Evolutionary conservation across 495 filamentous ascomycete species (phyloP), one percentile per base, ranked within the genome.

Genomic region (Darksidea phi): DNA sequence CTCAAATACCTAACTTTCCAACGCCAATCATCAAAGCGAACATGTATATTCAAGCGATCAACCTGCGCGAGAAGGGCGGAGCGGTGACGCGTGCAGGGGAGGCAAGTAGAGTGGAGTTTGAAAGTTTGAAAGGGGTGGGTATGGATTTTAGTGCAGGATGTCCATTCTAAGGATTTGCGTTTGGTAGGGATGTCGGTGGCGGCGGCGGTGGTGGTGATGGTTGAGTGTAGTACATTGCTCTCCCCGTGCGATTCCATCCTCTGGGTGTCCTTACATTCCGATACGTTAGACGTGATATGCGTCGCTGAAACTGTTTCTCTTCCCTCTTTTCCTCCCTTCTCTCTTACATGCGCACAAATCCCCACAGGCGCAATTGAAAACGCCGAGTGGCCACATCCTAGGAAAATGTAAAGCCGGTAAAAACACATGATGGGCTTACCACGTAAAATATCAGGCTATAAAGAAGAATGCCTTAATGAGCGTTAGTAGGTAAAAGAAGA

Each of bases 1-100:
- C 61, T 57, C 11, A 56, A 47, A 51, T 75, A 74, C 51, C 58
- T 67, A 52, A 75, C 71, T 45, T 70, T 73, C 73, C 73, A 75
- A 38, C 51, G 58, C 67, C 67, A 73, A 34, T 72, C 70, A 23
- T 75, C 68, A 53, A 68, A 67, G 10, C 24, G 42, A 11, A 75
- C 58, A 26, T 28, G 41, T 52, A 66, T 52, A 13, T 45, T 46
- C 3, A 13, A 15, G 38, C 63, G 67, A 2, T 68, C 54, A 3
- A 51, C 45, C 7, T 15, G 48, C 20, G 28, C 10, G 28, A 74
- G 61, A 18, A 68, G 54, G n/a, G 43, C 20, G 23, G 55, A 32
- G 8, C 66, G 61, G 5, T 34, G 17, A 1, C 43, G n/a, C 20
- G 66, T 32, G 57, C 73, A 73, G 45, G 23, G 15, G 12, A 59